Conservation (phyloP, 2,329 filamentous ascomycete genomes). For the Ustulina deusta region DNA sequence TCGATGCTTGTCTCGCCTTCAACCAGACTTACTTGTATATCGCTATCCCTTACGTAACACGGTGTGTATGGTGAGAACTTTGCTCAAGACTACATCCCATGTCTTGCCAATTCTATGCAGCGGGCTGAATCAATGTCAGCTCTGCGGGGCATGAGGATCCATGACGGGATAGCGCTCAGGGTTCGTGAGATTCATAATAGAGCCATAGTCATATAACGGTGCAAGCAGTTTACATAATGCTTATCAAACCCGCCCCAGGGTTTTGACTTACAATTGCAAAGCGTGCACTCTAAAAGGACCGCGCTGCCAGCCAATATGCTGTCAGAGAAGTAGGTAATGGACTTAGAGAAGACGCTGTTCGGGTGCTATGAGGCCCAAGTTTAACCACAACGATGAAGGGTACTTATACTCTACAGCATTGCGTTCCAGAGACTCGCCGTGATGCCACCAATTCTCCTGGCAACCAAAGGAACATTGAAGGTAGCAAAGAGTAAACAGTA, state of each 20-base stretch:
- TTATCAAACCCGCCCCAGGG: neutral
- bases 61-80: neutral
- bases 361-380: no score
- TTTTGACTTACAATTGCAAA: neutral
- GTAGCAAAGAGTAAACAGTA: neutral
- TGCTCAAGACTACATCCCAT: neutral
- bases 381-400: neutral
- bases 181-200: neutral
- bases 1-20: conserved; percentile 4
- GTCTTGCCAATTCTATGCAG: neutral
- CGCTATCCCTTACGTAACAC: neutral
- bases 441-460: neutral
- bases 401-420: neutral
- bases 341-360: no score
- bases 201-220: neutral
- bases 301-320: no score
- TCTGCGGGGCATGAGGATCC: neutral
- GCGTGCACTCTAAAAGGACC: no score
- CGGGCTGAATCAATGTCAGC: no score
- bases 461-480: neutral
- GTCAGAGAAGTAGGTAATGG: no score
- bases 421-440: neutral
- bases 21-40: neutral
- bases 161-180: neutral
- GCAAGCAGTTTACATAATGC: neutral